These are phyloP conservation scores for Coemansia javaensis DNA, from an alignment of 192 early-diverging fungal species.

Conservation along the genomic window DNA sequence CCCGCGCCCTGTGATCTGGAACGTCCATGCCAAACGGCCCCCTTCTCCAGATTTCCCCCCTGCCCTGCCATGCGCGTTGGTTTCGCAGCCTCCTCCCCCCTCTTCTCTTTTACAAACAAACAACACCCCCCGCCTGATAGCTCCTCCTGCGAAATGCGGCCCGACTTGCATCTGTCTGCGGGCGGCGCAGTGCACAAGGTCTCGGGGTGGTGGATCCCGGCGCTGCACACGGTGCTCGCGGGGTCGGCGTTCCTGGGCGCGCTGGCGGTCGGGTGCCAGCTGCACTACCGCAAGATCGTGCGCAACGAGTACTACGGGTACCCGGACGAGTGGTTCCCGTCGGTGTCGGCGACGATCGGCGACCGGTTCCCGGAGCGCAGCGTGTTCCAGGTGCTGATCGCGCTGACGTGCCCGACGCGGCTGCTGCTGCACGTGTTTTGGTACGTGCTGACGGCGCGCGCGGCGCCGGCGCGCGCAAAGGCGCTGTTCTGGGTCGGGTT, in stretches of 20 bases:
- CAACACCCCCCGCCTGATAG: too few species aligned
- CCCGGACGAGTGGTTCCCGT: conserved; percentile 76
- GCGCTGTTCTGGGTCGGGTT: conserved; percentile 48
- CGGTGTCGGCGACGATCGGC: conserved; percentile 75
- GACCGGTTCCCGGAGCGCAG: conserved; percentile 72
- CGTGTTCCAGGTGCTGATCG: conserved; percentile 75
- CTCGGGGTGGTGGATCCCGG: conserved; percentile 50
- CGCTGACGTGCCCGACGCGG: conserved; percentile 58
- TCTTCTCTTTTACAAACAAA: too few species aligned
- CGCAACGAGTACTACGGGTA: conserved; percentile 73
- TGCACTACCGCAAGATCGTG: conserved; percentile 78
- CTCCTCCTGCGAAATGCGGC: conserved; percentile 5
- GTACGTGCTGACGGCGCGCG: conserved; percentile 40
- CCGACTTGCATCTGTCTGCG: conserved; percentile 32
- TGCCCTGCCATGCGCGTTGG: too few species aligned
- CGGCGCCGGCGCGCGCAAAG: conserved; percentile 27
- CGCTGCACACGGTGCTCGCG: conserved; percentile 51
- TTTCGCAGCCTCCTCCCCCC: too few species aligned
- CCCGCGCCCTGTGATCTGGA: too few species aligned
- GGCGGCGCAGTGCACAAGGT: conserved; percentile 42
- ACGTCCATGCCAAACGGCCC: too few species aligned
- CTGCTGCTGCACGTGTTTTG: conserved; percentile 49
- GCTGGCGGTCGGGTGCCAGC: conserved; percentile 62
- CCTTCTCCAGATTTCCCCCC: too few species aligned
- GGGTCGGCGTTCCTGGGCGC: conserved; percentile 65